A percentile compares a stretch with the other conserved stretches of the same genome.
Evolutionary conservation across 2,329 filamentous ascomycete species (phyloP).

Genomic region (Purpureocillium lavendulum): DNA sequence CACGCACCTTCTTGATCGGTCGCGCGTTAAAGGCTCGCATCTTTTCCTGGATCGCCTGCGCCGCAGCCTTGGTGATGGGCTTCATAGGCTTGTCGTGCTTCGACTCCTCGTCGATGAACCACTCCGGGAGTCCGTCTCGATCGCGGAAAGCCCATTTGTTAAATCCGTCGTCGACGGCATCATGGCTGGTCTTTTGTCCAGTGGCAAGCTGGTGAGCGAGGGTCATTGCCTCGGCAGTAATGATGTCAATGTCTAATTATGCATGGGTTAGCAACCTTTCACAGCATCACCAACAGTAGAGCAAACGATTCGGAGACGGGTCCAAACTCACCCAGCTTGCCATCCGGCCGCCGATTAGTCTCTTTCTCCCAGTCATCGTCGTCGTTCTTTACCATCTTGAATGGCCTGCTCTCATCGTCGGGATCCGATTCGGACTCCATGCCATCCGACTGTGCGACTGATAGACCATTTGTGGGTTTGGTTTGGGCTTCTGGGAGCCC

Average conservation of each 20-base stretch:
- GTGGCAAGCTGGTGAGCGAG: conserved; percentile 86
- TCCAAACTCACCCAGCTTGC: conserved; percentile 1
- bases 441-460: not conserved
- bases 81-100: conserved; percentile 77
- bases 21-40: conserved; percentile 84
- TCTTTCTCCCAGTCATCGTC: conserved; percentile 59
- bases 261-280: not conserved
- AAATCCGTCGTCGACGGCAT: conserved; percentile 84
- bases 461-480: too few species aligned
- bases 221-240: conserved; percentile 99
- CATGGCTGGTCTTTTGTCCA: conserved; percentile 69
- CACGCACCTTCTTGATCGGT: conserved; percentile 97
- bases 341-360: conserved; percentile 54
- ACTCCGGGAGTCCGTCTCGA: conserved; percentile 84
- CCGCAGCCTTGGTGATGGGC: conserved; percentile 86
- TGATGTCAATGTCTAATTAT: conserved; percentile 78
- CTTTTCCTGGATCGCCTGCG: conserved; percentile 91
- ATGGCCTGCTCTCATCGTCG: conserved; percentile 33
- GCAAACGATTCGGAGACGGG: too few species aligned
- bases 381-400: conserved; percentile 55
- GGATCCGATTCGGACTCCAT: conserved; percentile 14
- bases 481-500: too few species aligned
- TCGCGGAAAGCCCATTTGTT: conserved; percentile 91
- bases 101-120: conserved; percentile 92
- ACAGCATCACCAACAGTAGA: too few species aligned